A percentile compares a stretch with the other conserved stretches of the same genome.
Conservation (phyloP, 2,329 filamentous ascomycete species). For the Ophiocordyceps australis region DNA sequence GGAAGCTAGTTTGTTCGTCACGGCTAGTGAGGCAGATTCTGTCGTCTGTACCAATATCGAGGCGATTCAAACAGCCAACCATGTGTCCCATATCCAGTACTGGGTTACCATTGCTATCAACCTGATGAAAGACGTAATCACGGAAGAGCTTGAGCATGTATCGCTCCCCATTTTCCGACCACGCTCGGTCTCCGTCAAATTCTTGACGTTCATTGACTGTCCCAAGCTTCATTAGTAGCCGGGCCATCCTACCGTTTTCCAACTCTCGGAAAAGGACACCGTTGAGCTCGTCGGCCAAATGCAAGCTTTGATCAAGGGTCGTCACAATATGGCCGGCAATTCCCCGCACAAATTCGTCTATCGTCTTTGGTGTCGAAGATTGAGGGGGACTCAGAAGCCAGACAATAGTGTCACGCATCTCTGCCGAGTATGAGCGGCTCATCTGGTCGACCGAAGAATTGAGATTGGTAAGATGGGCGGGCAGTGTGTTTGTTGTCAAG, state of each 20-base stretch:
- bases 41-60: slow-evolving; percentile 81
- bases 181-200: slow-evolving; percentile 56
- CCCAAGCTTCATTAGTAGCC: slow-evolving; percentile 66
- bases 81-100: slow-evolving; percentile 81
- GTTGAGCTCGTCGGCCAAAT: slow-evolving; percentile 56
- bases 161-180: slow-evolving; percentile 84
- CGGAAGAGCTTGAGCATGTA: slow-evolving; percentile 91
- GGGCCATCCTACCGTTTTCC: slow-evolving; percentile 74
- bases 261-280: slow-evolving; percentile 62
- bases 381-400: slow-evolving; percentile 62
- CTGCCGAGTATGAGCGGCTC: slow-evolving; percentile 55
- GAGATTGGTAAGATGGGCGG: slow-evolving; percentile 36
- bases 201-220: slow-evolving; percentile 83
- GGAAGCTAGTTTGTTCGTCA: slow-evolving; percentile 76
- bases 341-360: slow-evolving; percentile 61
- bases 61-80: slow-evolving; percentile 69
- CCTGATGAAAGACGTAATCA: slow-evolving; percentile 94
- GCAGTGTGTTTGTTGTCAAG: slow-evolving; percentile 52
- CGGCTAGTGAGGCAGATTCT: slow-evolving; percentile 71
- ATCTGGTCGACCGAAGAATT: slow-evolving; percentile 61
- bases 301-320: slow-evolving; percentile 62
- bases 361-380: slow-evolving; percentile 40
- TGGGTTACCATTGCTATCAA: slow-evolving; percentile 68
- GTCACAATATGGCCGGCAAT: slow-evolving; percentile 64
- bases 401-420: slow-evolving; percentile 59